Percentiles rank a stretch among this genome's conserved stretches.
These are phyloP conservation scores for Umbelopsis ramanniana DNA, from an alignment of 192 early-diverging fungal genomes.

Conservation along the genomic window DNA sequence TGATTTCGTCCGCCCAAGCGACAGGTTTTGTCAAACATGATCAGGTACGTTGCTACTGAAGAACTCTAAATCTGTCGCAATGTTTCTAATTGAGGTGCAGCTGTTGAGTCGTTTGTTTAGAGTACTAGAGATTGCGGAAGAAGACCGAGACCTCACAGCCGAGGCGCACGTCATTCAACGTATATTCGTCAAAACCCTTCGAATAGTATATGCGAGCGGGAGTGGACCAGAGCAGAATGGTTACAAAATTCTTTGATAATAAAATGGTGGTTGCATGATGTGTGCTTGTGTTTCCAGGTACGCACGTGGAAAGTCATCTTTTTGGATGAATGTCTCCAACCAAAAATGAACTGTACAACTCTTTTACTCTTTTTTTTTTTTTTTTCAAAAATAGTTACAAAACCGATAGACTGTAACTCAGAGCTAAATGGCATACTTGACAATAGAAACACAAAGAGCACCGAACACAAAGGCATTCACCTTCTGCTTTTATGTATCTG, in stretches of 20 bases:
- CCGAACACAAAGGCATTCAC: conserved; percentile 39
- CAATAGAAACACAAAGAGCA: conserved; percentile 21
- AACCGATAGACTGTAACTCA: conserved; percentile 7
- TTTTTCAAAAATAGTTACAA: neutral
- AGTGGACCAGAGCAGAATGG: neutral
- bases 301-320: conserved; percentile 11
- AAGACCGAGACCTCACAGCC: neutral
- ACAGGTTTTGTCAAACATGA: neutral
- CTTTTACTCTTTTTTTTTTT: neutral
- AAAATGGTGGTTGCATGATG: neutral
- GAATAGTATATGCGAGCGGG: conserved; percentile 3
- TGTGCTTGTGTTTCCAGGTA: neutral
- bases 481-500: conserved; percentile 63
- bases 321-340: neutral
- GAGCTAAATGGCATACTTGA: conserved; percentile 25
- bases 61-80: neutral
- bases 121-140: neutral
- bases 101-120: conserved; percentile 1
- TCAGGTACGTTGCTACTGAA: neutral
- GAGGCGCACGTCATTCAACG: neutral
- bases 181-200: neutral
- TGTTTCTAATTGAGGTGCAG: neutral
- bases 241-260: neutral
- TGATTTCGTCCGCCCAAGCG: neutral
- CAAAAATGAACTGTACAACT: neutral